phyloP scores from a whole-genome alignment of 495 filamentous ascomycete genomes.

The Aspergillus kassunensis region DNA sequence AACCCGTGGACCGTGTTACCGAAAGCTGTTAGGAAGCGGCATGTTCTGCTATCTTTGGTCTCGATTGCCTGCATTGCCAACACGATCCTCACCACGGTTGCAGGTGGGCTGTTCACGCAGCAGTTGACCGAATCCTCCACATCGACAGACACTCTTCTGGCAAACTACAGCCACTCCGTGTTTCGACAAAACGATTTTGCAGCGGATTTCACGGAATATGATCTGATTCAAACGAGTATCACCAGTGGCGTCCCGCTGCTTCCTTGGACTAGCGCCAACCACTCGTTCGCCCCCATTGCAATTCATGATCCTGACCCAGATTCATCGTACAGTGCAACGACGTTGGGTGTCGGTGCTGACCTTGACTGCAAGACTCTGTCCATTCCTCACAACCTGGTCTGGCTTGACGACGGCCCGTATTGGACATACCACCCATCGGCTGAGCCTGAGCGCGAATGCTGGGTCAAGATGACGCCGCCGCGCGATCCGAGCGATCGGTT shows the following conservation, averaged over 20 bases:
- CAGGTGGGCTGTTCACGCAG: slow-evolving; percentile 39
- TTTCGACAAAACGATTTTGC: slow-evolving; percentile 36
- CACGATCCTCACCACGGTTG: slow-evolving; percentile 32
- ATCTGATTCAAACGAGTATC: slow-evolving; percentile 40
- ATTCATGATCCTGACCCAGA: slow-evolving; percentile 23
- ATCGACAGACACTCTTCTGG: slow-evolving; percentile 21
- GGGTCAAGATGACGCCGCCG: slow-evolving; percentile 25
- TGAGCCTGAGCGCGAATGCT: slow-evolving; percentile 25
- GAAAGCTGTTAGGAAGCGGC: slow-evolving; percentile 31
- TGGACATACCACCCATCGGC: slow-evolving; percentile 31
- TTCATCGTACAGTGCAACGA: slow-evolving; percentile 28
- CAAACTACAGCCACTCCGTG: slow-evolving; percentile 34
- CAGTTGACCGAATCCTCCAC: slow-evolving; percentile 28
- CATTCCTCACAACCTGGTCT: slow-evolving; percentile 12
- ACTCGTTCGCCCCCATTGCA: slow-evolving; percentile 34
- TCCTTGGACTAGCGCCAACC: slow-evolving; percentile 34
- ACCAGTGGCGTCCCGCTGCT: slow-evolving; percentile 36
- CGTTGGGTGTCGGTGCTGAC: slow-evolving; percentile 30
- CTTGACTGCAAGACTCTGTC: slow-evolving; percentile 28
- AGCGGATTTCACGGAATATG: slow-evolving; percentile 38
- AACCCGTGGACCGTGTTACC: slow-evolving; percentile 32
- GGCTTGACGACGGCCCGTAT: slow-evolving; percentile 16
- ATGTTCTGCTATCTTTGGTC: slow-evolving; percentile 29
- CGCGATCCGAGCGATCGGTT: slow-evolving; percentile 25
- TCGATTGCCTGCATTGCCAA: slow-evolving; percentile 36